Evolutionary conservation across 176 grass and related monocot species (phyloP), one percentile per base, ranked within the genome.

Genomic region (Musa itinerans): DNA sequence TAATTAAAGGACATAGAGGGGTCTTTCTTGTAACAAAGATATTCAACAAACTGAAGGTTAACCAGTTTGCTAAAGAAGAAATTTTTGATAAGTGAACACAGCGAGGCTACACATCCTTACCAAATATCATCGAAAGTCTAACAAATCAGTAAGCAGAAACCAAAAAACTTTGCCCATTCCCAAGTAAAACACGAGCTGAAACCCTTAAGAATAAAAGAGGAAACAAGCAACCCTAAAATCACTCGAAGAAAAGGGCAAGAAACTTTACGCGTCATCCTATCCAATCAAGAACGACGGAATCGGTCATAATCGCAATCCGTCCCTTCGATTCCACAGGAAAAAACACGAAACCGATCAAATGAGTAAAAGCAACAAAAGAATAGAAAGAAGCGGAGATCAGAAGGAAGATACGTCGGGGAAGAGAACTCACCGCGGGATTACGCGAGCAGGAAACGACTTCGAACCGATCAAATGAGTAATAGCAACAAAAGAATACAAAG

Each of bases 381-480:
- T 4, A 20, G 0, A 61, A n/a, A 61, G 2, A 61, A n/a, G 9
- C 7, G 6, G 17, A 7, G 16, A 61, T 61, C 17, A 59, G 57
- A 20, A 59, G 57, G 14, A 59, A 59, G 1, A 59, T 59, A 59
- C 13, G 16, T 19, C 13, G 57, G 7, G 2, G 16, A 17, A 15
- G 57, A 61, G 16, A n/a, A 17, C 57, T 20, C 57, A 61, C 17
- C 16, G 16, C 4, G 15, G 57, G 57, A 20, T 61, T 61, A 6
- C 16, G 19, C 57, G 57, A 61, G 57, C n/a, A 4, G 17, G 27
- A 92, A 63, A 74, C 3, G 66, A n/a, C n/a, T n/a, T n/a, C n/a
- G n/a, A 61, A 61, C 14, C 57, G 16, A 61, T 43, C 34, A 9
- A 61, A n/a, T n/a, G 17, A 3, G 8, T 8, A 20, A 61, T 21